Percentiles rank a stretch among this genome's conserved stretches.
phyloP scores from a whole-genome alignment of 169 alveolate species.

The Eimeria maxima region DNA sequence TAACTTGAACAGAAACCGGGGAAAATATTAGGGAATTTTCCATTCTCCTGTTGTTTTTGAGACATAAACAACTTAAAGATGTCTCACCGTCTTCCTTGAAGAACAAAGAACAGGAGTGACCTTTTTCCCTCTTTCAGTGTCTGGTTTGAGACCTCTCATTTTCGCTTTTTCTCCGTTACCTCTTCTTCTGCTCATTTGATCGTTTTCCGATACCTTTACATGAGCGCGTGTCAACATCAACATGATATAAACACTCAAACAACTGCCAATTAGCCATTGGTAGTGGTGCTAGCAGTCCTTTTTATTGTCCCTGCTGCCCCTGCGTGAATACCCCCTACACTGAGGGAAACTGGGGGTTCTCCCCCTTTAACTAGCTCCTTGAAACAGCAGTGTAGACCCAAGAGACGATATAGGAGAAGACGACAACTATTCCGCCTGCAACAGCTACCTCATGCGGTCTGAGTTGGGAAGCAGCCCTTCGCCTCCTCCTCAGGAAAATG shows the following conservation, averaged over 20 bases:
- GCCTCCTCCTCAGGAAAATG: not conserved
- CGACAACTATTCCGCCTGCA: not conserved
- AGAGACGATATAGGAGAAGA: not conserved
- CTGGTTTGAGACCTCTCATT: not conserved
- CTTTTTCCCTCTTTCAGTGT: not conserved
- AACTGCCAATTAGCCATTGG: not conserved
- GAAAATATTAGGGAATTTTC: not conserved
- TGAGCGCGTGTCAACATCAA: not conserved
- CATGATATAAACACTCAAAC: not conserved
- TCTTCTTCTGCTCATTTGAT: not conserved
- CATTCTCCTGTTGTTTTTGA: not conserved
- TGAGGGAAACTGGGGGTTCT: not conserved
- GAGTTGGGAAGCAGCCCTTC: not conserved
- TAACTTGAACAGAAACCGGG: not conserved
- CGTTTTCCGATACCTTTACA: not conserved
- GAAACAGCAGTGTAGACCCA: not conserved
- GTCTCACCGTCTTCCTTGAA: not conserved
- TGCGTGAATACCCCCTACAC: not conserved
- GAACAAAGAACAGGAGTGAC: too few species aligned
- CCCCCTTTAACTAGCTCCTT: not conserved
- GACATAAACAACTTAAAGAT: not conserved
- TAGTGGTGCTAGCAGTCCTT: not conserved
- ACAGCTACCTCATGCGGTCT: constrained; percentile 9
- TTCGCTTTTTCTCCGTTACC: not conserved
- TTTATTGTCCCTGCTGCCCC: not conserved